Evolutionary conservation across 768 basidiomycete species (phyloP).

Genomic region (Pisolithus microcarpus): DNA sequence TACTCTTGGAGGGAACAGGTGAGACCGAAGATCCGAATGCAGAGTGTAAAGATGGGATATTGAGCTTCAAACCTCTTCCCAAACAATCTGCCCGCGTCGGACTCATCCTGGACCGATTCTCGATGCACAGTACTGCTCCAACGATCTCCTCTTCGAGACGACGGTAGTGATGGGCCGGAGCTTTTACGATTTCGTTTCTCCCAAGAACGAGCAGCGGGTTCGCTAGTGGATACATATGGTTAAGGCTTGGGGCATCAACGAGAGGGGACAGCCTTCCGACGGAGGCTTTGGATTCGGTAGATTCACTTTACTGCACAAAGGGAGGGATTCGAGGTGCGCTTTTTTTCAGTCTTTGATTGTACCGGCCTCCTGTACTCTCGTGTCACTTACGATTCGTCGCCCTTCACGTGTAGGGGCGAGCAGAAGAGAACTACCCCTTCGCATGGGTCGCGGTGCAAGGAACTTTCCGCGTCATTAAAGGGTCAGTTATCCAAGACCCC

Average conservation of each 20-base stretch:
- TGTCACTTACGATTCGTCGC: too few relatives aligned
- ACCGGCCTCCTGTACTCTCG: too few relatives aligned
- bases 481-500: slow-evolving; percentile 9
- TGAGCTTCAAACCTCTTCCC: slow-evolving; percentile 58
- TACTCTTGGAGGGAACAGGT: slow-evolving; percentile 10
- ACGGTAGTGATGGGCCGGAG: slow-evolving; percentile 53
- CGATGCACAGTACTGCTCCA: slow-evolving; percentile 62
- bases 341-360: too few relatives aligned
- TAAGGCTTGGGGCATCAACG: slow-evolving; percentile 81
- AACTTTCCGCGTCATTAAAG: slow-evolving; percentile 12
- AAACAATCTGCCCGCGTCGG: slow-evolving; percentile 68
- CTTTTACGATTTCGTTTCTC: slow-evolving; percentile 71
- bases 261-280: slow-evolving; percentile 74
- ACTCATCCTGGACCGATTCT: slow-evolving; percentile 78
- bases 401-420: slow-evolving; percentile 15
- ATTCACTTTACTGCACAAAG: slow-evolving; percentile 53
- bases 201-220: slow-evolving; percentile 58
- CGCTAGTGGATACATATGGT: slow-evolving; percentile 69
- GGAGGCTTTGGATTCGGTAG: slow-evolving; percentile 80
- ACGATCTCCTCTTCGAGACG: slow-evolving; percentile 58
- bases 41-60: slow-evolving; percentile 9
- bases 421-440: slow-evolving; percentile 21
- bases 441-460: slow-evolving; percentile 25
- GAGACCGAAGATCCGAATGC: slow-evolving; percentile 5
- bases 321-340: too few relatives aligned